phyloP scores from a whole-genome alignment of 208 protist genomes.

The Crithidia sp. region DNA sequence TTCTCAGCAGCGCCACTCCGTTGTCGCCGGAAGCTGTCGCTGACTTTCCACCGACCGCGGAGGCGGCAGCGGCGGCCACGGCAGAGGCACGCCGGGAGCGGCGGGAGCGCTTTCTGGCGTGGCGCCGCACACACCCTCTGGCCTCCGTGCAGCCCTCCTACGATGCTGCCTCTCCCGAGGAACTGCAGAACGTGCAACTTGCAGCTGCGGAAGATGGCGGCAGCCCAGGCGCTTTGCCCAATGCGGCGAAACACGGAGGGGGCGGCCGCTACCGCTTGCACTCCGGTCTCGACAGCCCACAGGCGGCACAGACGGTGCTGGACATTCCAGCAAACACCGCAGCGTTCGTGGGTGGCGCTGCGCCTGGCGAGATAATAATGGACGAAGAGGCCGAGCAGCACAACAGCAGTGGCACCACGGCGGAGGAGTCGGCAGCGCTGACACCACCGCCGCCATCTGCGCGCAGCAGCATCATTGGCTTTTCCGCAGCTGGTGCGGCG shows the following conservation, averaged over 20 bases:
- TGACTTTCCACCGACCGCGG: not conserved
- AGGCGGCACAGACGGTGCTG: constrained; percentile 32
- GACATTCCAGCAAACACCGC: constrained; percentile 24
- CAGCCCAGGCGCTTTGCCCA: not conserved
- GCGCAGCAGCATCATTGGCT: constrained; percentile 18
- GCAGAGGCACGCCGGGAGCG: constrained; percentile 26
- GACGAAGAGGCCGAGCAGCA: not conserved
- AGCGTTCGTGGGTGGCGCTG: not conserved
- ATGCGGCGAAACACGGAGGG: not conserved
- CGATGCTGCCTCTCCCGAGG: not conserved
- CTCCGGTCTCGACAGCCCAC: constrained; percentile 69
- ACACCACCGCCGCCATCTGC: not conserved
- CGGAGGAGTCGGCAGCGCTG: not conserved
- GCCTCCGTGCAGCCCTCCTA: constrained; percentile 12
- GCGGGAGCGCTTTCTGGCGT: constrained; percentile 64
- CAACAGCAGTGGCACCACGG: not conserved
- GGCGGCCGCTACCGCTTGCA: constrained; percentile 61
- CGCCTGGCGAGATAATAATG: not conserved
- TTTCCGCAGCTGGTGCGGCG: not conserved
- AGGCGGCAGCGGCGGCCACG: constrained; percentile 7
- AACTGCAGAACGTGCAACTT: not conserved
- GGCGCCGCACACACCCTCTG: constrained; percentile 50
- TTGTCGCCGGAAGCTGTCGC: no score
- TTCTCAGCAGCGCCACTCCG: not conserved
- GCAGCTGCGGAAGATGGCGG: no score